phyloP scores from a whole-genome alignment of 148 eudicot genomes.

The Arctostaphylos glauca region DNA sequence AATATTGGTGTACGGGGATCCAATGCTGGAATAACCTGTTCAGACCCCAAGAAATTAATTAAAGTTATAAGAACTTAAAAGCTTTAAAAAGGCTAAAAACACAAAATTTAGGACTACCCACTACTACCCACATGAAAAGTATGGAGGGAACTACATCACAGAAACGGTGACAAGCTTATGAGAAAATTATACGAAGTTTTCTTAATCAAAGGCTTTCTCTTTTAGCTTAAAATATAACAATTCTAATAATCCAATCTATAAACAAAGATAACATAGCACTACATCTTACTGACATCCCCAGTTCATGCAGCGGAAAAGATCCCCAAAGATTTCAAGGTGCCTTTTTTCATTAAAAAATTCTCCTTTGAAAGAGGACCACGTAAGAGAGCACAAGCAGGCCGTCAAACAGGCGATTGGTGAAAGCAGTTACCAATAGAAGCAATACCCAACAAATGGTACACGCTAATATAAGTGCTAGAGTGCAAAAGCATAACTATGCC shows the following conservation, averaged over 20 bases:
- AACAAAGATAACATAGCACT: background rate
- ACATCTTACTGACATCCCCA: background rate
- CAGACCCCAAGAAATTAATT: constrained; percentile 18
- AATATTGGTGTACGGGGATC: constrained; percentile 87
- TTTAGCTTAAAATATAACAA: background rate
- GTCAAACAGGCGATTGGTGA: background rate
- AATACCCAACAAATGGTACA: background rate
- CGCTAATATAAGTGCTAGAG: background rate
- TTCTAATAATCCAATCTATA: background rate
- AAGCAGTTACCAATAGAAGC: background rate
- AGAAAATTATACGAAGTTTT: background rate
- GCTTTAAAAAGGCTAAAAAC: too few species aligned
- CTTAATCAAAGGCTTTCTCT: background rate
- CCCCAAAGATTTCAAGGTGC: background rate
- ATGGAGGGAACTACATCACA: background rate
- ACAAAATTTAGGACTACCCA: background rate
- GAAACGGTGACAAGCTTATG: background rate
- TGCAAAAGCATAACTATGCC: background rate
- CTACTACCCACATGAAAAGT: background rate
- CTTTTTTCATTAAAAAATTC: too few species aligned
- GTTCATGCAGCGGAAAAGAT: background rate
- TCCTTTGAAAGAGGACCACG: too few species aligned
- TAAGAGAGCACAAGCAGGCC: background rate
- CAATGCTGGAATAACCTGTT: constrained; percentile 91
- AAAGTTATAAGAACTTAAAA: background rate